These are phyloP conservation scores for Bauhinia variegata DNA, from an alignment of 306 rosid genomes.

Conservation along the genomic window DNA sequence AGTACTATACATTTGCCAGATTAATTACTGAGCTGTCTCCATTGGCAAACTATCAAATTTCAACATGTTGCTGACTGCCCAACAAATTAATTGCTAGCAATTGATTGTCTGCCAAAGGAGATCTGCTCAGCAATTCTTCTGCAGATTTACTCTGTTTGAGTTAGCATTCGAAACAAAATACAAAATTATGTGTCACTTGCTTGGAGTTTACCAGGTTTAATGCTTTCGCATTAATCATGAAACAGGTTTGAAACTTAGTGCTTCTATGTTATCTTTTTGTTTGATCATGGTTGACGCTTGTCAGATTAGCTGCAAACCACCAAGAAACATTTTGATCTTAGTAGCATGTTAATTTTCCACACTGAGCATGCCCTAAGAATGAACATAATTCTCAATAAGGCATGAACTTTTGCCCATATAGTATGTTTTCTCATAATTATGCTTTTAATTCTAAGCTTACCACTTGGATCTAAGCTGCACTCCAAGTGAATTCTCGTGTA, in stretches of 20 bases:
- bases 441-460: not conserved
- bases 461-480: not conserved
- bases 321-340: not conserved
- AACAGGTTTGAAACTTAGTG: not conserved
- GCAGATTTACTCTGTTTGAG: not conserved
- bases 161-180: not conserved
- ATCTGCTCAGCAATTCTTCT: constrained; percentile 28
- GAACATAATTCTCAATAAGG: not conserved
- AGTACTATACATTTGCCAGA: not conserved
- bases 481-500: not conserved
- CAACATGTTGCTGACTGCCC: not conserved
- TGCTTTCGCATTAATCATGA: not conserved
- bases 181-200: not conserved
- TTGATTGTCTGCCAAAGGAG: constrained; percentile 33
- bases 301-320: not conserved
- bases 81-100: not conserved
- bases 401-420: not conserved
- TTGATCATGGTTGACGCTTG: not conserved
- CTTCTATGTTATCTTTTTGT: not conserved
- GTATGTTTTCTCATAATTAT: not conserved
- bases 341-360: not conserved
- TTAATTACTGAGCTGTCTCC: constrained; percentile 24
- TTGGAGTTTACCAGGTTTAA: not conserved
- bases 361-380: not conserved
- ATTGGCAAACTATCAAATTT: constrained; percentile 25